A percentile compares a stretch with the other conserved stretches of the same genome.
Conservation (phyloP, 495 filamentous ascomycete species). For the Amorphotheca resinae region DNA sequence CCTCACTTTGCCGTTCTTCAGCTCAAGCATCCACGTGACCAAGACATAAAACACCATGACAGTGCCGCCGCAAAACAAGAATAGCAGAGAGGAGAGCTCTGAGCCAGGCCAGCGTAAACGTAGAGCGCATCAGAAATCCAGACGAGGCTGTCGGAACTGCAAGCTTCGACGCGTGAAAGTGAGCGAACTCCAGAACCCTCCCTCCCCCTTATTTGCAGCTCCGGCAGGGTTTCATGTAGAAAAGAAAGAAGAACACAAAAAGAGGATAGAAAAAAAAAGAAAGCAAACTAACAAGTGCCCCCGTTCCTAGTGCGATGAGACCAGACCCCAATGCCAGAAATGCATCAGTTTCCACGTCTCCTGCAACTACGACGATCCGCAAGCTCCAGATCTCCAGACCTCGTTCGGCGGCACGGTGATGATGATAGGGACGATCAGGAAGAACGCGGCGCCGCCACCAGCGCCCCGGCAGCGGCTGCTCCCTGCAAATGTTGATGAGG, state of each 20-base stretch:
- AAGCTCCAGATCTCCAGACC: constrained; percentile 24
- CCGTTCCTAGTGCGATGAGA: constrained; percentile 37
- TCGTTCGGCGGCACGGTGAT: constrained; percentile 19
- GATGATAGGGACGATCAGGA: constrained; percentile 22
- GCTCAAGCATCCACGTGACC: too few species aligned
- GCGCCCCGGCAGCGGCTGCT: constrained; percentile 2
- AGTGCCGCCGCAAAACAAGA: too few species aligned
- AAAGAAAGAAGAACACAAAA: too few species aligned
- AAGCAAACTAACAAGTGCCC: too few species aligned
- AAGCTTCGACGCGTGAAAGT: constrained; percentile 36
- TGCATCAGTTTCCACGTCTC: constrained; percentile 29
- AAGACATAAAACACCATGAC: too few species aligned
- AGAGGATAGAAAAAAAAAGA: too few species aligned
- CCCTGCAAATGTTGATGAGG: too few species aligned
- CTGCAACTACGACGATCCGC: constrained; percentile 28
- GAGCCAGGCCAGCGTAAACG: constrained; percentile 21
- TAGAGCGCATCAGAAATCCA: constrained; percentile 30
- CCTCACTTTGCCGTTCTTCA: too few species aligned
- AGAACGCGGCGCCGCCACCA: constrained; percentile 9
- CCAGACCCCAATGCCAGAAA: constrained; percentile 28
- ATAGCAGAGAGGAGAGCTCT: too few species aligned
- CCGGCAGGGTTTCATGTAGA: too few species aligned
- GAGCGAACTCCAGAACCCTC: constrained; percentile 1
- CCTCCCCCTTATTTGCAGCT: not conserved
- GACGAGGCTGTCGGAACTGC: constrained; percentile 34